These are phyloP conservation scores for Nakazawaea peltata DNA, from an alignment of 805 yeast species.

Conservation along the genomic window DNA sequence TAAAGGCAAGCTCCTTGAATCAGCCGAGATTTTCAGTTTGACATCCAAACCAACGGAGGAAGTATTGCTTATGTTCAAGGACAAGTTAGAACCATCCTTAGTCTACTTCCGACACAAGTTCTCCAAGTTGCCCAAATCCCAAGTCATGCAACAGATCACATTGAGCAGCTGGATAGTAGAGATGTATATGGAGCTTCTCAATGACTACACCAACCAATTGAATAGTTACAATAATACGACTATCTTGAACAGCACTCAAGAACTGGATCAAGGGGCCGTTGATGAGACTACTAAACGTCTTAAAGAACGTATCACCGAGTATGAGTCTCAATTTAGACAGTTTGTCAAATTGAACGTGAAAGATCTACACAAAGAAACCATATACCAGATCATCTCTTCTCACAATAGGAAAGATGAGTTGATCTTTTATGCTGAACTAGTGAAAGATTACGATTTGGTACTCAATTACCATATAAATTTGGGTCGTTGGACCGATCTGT, in stretches of 20 bases:
- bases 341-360: conserved; percentile 45
- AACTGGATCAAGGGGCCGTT: conserved; percentile 24
- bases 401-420: conserved; percentile 61
- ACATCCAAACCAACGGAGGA: conserved; percentile 65
- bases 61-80: conserved; percentile 44
- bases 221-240: conserved; percentile 12
- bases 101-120: conserved; percentile 39
- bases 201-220: conserved; percentile 29
- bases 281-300: conserved; percentile 20
- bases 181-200: conserved; percentile 39
- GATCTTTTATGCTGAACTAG: conserved; percentile 56
- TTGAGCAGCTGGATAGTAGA: conserved; percentile 64
- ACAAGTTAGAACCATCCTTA: conserved; percentile 34
- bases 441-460: conserved; percentile 63
- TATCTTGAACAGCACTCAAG: conserved; percentile 10
- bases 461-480: conserved; percentile 59
- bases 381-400: conserved; percentile 62
- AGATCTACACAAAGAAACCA: conserved; percentile 53
- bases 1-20: conserved; percentile 21
- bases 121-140: conserved; percentile 17
- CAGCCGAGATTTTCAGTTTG: conserved; percentile 52
- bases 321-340: conserved; percentile 26
- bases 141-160: conserved; percentile 38
- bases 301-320: no score
- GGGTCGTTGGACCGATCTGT: conserved; percentile 68